These are phyloP conservation scores for Plectosphaerella cucumerina DNA, from an alignment of 2,329 filamentous ascomycete genomes.

Conservation along the genomic window DNA sequence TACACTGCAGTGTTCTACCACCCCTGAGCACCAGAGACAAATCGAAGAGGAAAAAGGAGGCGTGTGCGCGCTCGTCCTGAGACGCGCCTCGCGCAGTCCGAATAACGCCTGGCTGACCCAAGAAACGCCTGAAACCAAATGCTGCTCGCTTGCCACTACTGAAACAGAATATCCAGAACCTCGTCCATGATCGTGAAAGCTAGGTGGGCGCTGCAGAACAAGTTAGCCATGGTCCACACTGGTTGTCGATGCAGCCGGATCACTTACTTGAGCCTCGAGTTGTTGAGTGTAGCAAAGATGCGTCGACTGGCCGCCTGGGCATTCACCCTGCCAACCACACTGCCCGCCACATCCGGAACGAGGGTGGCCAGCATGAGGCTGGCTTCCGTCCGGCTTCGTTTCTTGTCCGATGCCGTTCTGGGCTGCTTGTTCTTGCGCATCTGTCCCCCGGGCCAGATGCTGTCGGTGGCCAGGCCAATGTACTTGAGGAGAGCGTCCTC, in stretches of 20 bases:
- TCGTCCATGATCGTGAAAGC: constrained; percentile 70
- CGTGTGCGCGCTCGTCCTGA: too few relatives aligned
- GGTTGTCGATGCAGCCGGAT: background rate
- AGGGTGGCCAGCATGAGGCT: constrained; percentile 85
- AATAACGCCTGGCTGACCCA: background rate
- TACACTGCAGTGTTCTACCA: too few relatives aligned
- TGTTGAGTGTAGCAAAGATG: constrained; percentile 89
- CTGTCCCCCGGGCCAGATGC: constrained; percentile 75
- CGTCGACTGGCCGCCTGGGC: constrained; percentile 85
- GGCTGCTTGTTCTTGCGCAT: constrained; percentile 44
- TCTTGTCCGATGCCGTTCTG: constrained; percentile 69
- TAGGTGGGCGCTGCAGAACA: constrained; percentile 54
- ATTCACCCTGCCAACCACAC: constrained; percentile 88
- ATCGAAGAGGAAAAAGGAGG: too few relatives aligned
- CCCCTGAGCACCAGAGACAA: too few relatives aligned
- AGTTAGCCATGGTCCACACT: background rate
- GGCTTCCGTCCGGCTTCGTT: constrained; percentile 79
- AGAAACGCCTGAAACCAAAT: background rate
- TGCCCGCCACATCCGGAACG: constrained; percentile 85
- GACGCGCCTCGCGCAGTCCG: too few relatives aligned
- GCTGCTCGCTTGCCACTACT: constrained; percentile 21
- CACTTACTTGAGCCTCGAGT: constrained; percentile 79
- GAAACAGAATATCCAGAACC: constrained; percentile 62
- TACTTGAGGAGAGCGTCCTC: constrained; percentile 78
- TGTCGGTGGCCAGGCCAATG: constrained; percentile 66